Evolutionary conservation across 441 rosid species (phyloP).

Genomic region (Dalechampia spathulata): DNA sequence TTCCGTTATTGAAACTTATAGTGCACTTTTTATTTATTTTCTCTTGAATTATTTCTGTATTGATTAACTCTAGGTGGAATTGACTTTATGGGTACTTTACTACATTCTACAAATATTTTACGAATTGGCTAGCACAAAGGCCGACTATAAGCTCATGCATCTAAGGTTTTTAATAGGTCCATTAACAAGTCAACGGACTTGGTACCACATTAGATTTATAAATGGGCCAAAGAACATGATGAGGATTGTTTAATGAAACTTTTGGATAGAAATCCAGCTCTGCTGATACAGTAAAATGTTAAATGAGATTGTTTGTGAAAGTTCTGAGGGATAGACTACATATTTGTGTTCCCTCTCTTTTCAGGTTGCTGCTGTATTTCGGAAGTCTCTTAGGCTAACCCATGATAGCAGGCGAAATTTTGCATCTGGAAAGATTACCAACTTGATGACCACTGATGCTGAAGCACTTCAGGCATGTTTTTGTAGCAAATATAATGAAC

Average conservation of each 20-base stretch:
- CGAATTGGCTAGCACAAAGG: too few relatives aligned
- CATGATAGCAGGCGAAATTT: slow-evolving; percentile 84
- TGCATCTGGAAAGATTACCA: slow-evolving; percentile 94
- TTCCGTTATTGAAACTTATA: too few relatives aligned
- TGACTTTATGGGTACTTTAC: neutral
- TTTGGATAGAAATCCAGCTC: too few relatives aligned
- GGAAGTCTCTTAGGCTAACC: slow-evolving; percentile 89
- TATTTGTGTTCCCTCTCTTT: slow-evolving; percentile 4
- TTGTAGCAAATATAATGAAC: slow-evolving; percentile 2
- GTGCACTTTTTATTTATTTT: too few relatives aligned
- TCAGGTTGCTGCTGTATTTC: slow-evolving; percentile 97
- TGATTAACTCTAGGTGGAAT: neutral
- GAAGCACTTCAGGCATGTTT: slow-evolving; percentile 84
- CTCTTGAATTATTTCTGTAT: neutral
- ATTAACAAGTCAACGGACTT: too few relatives aligned
- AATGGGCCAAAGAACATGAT: too few relatives aligned
- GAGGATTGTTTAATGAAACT: too few relatives aligned
- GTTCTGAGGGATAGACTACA: neutral
- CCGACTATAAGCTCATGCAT: too few relatives aligned
- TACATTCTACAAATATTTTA: too few relatives aligned
- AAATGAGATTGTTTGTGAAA: neutral
- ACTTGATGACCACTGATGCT: slow-evolving; percentile 98
- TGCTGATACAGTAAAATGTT: neutral
- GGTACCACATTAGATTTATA: too few relatives aligned
- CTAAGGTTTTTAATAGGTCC: too few relatives aligned